phyloP scores from a whole-genome alignment of 2,329 filamentous ascomycete species.

The Diplodia corticola region DNA sequence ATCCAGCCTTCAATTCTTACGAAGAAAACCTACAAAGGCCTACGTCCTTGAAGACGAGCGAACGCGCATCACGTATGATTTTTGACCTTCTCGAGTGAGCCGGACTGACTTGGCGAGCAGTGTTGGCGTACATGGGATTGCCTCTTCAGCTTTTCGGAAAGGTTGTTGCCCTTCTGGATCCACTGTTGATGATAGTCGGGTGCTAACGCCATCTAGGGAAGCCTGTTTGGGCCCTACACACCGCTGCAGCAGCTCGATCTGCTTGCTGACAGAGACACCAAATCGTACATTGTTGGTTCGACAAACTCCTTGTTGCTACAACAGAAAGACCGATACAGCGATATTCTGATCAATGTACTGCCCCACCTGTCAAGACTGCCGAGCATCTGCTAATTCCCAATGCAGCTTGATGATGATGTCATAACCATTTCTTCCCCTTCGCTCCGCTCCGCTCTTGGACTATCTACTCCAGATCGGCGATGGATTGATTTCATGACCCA shows the following conservation, averaged over 20 bases:
- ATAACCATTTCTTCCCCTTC: constrained; percentile 82
- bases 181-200: too few relatives aligned
- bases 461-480: constrained; percentile 83
- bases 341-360: constrained; percentile 80
- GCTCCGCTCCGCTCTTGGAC: constrained; percentile 69
- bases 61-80: constrained; percentile 70
- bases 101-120: constrained; percentile 39
- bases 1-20: constrained; percentile 86
- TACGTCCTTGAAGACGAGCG: constrained; percentile 86
- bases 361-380: too few relatives aligned
- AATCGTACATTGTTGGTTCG: constrained; percentile 95
- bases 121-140: constrained; percentile 91
- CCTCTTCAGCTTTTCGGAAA: constrained; percentile 95
- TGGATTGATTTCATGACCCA: constrained; percentile 98
- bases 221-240: constrained; percentile 94
- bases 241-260: constrained; percentile 94
- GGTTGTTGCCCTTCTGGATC: constrained; percentile 47
- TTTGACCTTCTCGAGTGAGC: background rate
- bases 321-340: constrained; percentile 93
- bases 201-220: constrained; percentile 60
- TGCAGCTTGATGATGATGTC: constrained; percentile 77
- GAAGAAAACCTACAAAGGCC: constrained; percentile 73
- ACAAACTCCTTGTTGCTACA: constrained; percentile 93
- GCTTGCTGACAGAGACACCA: constrained; percentile 88
- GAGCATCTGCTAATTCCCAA: background rate